Base-by-base conservation (phyloP, 2,329 filamentous ascomycete genomes). In the Xylariaceae sp. region DNA sequence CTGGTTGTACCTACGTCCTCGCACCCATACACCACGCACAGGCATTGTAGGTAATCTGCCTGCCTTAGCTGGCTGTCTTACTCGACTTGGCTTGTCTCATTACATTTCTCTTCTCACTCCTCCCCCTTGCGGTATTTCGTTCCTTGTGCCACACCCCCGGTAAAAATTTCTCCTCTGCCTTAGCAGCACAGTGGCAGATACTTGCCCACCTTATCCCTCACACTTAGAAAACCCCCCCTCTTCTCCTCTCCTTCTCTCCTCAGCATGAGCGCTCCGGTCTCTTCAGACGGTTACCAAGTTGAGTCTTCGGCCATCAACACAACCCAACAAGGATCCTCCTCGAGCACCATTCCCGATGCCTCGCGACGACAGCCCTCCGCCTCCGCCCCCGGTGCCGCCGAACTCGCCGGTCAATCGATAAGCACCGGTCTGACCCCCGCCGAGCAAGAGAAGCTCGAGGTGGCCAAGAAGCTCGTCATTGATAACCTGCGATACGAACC, bases 401-500 rank as follows among this genome's bases (percentile, higher is more conserved):
- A 79, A 79, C 73, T 79, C 76, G 63, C 76, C 76, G 54, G 74
- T 78, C 73, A 73, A 73, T 77, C 81, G 76, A 68, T 80, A 74
- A 83, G 37, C 41, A 24, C 6, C 11, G 11, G 41, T 34, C 35
- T 55, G 44, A 34, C 42, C 31, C 46, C 48, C 23, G 52, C 56
- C 34, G 56, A 59, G 41, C 52, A 55, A 46, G 29, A 50, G 45
- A 58, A 54, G 46, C 53, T 57, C 19, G 42, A 46, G 31, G 48
- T 38, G 16, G 54, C 57, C 37, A 59, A 60, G 53, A 49, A 57
- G 48, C 51, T 67, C 74, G 89, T 73, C 73, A 67, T 81, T 60
- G 66, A 69, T 52, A 78, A 83, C 44, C 78, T 97, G 54, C 85
- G 86, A 65, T 82, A 88, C 64, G 94, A 88, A 69, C 79, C 81